A percentile compares a stretch with the other conserved stretches of the same genome.
Evolutionary conservation across 1,284 basidiomycete species (phyloP).

Genomic region (Nidula niveotomentosa): DNA sequence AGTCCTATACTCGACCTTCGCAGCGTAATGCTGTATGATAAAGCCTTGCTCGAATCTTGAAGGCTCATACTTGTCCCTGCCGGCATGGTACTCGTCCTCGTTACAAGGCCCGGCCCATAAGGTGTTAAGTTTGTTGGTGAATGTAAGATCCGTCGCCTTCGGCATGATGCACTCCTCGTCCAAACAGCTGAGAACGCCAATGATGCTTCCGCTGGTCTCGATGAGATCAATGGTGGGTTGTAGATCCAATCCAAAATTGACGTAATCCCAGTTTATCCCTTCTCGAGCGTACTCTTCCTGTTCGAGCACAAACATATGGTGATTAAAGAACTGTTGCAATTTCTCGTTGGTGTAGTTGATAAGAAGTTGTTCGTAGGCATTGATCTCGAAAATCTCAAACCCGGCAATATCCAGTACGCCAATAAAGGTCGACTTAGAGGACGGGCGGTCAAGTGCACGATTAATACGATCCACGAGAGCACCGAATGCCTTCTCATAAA

Average conservation of each 20-base stretch:
- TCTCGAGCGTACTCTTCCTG: constrained; percentile 99
- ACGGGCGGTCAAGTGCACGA: constrained; percentile 89
- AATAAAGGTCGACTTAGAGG: constrained; percentile 93
- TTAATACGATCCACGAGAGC: constrained; percentile 95
- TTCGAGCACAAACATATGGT: constrained; percentile 99
- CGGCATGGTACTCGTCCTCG: constrained; percentile 65
- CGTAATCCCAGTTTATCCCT: constrained; percentile 97
- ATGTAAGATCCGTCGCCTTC: constrained; percentile 93
- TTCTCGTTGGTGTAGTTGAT: constrained; percentile 99
- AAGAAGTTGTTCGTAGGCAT: constrained; percentile 96
- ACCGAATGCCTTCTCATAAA: constrained; percentile 98
- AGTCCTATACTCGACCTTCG: constrained; percentile 95
- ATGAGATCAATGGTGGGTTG: constrained; percentile 99
- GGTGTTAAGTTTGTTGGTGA: constrained; percentile 88
- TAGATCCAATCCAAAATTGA: constrained; percentile 97
- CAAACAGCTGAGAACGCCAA: constrained; percentile 92
- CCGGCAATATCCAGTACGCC: constrained; percentile 99
- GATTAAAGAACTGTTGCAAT: constrained; percentile 97
- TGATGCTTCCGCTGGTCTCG: constrained; percentile 73
- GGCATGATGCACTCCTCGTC: constrained; percentile 99
- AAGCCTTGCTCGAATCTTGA: constrained; percentile 94
- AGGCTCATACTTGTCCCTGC: constrained; percentile 82
- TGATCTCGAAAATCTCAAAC: constrained; percentile 94
- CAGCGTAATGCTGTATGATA: constrained; percentile 96
- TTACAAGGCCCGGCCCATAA: constrained; percentile 58